Evolutionary conservation across 176 grass and related monocot species (phyloP).

Genomic region (Hyparrhenia diplandra): DNA sequence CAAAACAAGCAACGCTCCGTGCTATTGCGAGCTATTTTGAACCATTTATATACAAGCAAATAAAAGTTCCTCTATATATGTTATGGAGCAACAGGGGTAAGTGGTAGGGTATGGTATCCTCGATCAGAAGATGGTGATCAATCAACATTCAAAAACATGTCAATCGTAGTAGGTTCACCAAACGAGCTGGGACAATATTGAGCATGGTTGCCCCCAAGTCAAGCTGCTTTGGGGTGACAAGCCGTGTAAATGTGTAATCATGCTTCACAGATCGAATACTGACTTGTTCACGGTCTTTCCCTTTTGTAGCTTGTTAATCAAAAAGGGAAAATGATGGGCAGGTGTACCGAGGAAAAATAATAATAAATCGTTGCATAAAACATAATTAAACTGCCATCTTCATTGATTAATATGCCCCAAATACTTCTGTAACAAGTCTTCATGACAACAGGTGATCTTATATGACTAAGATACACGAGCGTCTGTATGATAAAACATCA

Average conservation of each 20-base stretch:
- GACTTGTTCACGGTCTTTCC: not conserved
- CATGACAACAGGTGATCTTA: not conserved
- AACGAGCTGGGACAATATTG: too few relatives aligned
- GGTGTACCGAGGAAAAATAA: not conserved
- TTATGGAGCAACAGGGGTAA: too few relatives aligned
- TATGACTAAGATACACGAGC: not conserved
- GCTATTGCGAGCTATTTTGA: too few relatives aligned
- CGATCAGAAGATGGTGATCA: too few relatives aligned
- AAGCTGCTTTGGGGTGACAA: not conserved
- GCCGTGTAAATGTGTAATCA: not conserved
- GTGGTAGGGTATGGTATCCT: too few relatives aligned
- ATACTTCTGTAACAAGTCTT: not conserved
- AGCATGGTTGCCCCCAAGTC: too few relatives aligned
- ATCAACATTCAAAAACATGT: too few relatives aligned
- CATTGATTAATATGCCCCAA: not conserved
- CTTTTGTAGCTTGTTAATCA: not conserved
- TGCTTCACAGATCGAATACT: not conserved
- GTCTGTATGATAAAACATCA: not conserved
- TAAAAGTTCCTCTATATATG: too few relatives aligned
- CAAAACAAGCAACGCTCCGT: too few relatives aligned
- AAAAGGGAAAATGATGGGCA: not conserved
- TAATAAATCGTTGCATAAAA: not conserved
- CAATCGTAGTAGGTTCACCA: too few relatives aligned
- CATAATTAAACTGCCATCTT: not conserved
- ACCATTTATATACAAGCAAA: too few relatives aligned